Percentiles rank a stretch among this genome's conserved stretches.
phyloP scores from a whole-genome alignment of 192 early-diverging fungal species.

The Globomyces pollinis-pini region DNA sequence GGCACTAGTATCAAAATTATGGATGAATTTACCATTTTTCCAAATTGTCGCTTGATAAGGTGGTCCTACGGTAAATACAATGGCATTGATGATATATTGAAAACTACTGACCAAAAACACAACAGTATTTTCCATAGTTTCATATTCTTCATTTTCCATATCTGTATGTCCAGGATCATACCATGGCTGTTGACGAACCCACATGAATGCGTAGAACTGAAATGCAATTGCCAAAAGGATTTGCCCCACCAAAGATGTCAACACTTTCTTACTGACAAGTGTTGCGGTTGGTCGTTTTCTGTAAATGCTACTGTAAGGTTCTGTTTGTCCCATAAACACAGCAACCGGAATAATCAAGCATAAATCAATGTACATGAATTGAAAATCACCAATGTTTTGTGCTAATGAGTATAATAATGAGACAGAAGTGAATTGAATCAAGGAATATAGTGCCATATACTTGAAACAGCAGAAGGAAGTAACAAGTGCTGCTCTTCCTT shows the following conservation, averaged over 20 bases:
- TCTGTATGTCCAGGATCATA: conserved; percentile 55
- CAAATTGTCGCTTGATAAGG: conserved; percentile 86
- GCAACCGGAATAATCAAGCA: conserved; percentile 73
- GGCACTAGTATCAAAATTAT: conserved; percentile 39
- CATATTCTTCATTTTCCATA: conserved; percentile 59
- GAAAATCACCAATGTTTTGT: conserved; percentile 85
- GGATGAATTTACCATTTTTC: conserved; percentile 78
- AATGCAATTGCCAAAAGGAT: conserved; percentile 73
- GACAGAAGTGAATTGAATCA: conserved; percentile 96
- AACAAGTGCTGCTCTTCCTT: conserved; percentile 91
- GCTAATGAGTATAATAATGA: conserved; percentile 83
- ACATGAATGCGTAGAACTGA: conserved; percentile 65
- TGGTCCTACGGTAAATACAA: conserved; percentile 91
- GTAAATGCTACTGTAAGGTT: conserved; percentile 62
- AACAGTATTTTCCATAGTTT: conserved; percentile 82
- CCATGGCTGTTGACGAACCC: conserved; percentile 67
- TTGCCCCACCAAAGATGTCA: conserved; percentile 85
- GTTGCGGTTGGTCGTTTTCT: conserved; percentile 83
- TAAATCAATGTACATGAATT: conserved; percentile 94
- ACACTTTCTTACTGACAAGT: conserved; percentile 81
- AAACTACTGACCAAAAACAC: conserved; percentile 86
- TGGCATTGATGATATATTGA: conserved; percentile 86
- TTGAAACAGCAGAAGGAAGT: conserved; percentile 99
- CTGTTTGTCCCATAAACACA: conserved; percentile 79
- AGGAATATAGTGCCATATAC: conserved; percentile 94